Conservation (phyloP, 768 basidiomycete genomes). For the Rhizopogon roseolus region DNA sequence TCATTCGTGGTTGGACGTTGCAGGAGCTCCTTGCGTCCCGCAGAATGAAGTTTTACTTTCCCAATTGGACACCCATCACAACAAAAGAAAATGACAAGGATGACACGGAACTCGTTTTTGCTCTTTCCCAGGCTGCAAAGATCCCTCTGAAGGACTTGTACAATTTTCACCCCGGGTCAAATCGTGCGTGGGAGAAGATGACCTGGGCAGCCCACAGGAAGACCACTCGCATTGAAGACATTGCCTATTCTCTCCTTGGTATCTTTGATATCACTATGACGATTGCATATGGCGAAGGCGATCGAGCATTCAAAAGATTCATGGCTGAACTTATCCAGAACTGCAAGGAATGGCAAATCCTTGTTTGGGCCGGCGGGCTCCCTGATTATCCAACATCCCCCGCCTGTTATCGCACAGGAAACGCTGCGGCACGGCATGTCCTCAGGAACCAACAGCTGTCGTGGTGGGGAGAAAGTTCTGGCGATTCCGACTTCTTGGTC, state of each 20-base stretch:
- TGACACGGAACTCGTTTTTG: neutral
- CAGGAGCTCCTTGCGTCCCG: conserved; percentile 9
- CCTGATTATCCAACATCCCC: neutral
- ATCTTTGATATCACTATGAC: conserved; percentile 10
- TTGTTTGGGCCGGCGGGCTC: conserved; percentile 1
- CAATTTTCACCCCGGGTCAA: neutral
- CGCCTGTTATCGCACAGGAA: neutral
- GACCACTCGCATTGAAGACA: conserved; percentile 12
- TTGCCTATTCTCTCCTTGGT: conserved; percentile 12
- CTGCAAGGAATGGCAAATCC: conserved; percentile 7
- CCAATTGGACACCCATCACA: conserved; percentile 4
- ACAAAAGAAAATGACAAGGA: neutral
- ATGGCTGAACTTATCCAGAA: conserved; percentile 1
- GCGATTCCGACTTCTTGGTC: neutral
- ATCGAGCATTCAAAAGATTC: conserved; percentile 10
- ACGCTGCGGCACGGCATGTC: neutral
- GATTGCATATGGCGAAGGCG: conserved; percentile 13
- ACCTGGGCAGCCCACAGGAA: conserved; percentile 10
- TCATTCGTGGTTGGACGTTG: conserved; percentile 10
- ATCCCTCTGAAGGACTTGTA: conserved; percentile 1
- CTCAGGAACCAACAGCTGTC: neutral
- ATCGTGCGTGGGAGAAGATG: conserved; percentile 3
- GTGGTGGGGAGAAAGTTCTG: neutral
- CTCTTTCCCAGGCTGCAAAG: neutral
- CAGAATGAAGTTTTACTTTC: conserved; percentile 7